Conservation (phyloP, 2,329 filamentous ascomycete species). For the Fusarium luffae region DNA sequence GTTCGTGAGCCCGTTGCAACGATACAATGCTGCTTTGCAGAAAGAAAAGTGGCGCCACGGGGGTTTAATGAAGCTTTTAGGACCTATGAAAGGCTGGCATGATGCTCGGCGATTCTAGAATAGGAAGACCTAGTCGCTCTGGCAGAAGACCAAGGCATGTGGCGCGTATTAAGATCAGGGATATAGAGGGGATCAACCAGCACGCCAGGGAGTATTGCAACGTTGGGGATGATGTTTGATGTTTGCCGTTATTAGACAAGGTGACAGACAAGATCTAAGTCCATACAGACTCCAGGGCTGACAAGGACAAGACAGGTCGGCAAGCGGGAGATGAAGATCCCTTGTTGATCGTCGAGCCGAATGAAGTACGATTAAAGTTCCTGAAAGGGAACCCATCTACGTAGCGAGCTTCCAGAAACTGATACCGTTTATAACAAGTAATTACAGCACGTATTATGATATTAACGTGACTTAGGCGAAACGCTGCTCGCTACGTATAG, state of each 20-base stretch:
- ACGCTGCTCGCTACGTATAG: not conserved
- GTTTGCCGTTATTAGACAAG: constrained; percentile 23
- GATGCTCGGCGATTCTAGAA: constrained; percentile 34
- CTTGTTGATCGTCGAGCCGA: constrained; percentile 26
- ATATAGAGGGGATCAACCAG: constrained; percentile 25
- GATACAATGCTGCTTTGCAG: constrained; percentile 38
- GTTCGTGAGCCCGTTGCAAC: constrained; percentile 29
- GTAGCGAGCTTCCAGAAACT: constrained; percentile 19
- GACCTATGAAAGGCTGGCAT: constrained; percentile 12
- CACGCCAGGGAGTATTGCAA: constrained; percentile 29
- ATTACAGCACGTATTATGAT: not conserved
- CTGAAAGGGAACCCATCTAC: constrained; percentile 20
- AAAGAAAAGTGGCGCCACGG: constrained; percentile 37
- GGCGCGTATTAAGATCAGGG: constrained; percentile 31
- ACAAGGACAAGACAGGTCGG: constrained; percentile 16
- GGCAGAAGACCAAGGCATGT: constrained; percentile 9
- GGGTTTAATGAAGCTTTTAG: constrained; percentile 8
- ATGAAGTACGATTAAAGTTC: constrained; percentile 12
- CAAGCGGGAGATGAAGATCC: constrained; percentile 26
- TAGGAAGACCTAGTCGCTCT: constrained; percentile 16
- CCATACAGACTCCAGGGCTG: constrained; percentile 6
- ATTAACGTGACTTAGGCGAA: constrained; percentile 23
- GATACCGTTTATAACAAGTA: not conserved
- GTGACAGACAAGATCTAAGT: constrained; percentile 19
- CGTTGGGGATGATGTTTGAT: constrained; percentile 30